Conservation (phyloP, 805 yeast genomes). For the Vanderwaltozyma verrucispora region DNA sequence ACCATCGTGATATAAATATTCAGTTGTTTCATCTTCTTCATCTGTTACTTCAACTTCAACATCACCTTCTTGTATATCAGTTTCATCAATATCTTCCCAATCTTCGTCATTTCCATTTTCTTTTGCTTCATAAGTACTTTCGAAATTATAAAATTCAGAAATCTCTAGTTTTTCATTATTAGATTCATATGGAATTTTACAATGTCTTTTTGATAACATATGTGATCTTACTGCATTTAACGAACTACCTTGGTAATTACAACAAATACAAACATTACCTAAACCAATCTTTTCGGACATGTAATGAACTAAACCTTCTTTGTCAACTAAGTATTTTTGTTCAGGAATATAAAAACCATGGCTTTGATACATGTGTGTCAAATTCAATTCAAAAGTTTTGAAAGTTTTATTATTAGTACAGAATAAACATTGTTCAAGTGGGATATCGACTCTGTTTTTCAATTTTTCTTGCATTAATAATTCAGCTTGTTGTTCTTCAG, state of each 20-base stretch:
- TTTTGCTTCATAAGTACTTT: constrained; percentile 44
- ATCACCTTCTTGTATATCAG: constrained; percentile 12
- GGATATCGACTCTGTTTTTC: constrained; percentile 35
- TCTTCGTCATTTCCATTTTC: constrained; percentile 6
- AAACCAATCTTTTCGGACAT: constrained; percentile 84
- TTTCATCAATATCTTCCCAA: constrained; percentile 30
- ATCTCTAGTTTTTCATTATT: constrained; percentile 80
- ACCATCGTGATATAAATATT: constrained; percentile 46
- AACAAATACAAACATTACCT: constrained; percentile 81
- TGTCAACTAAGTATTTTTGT: constrained; percentile 54
- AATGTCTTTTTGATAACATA: constrained; percentile 79
- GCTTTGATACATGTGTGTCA: constrained; percentile 62
- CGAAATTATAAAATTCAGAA: constrained; percentile 85
- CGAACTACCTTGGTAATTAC: constrained; percentile 76
- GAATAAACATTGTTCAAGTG: constrained; percentile 43
- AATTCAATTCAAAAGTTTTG: constrained; percentile 34
- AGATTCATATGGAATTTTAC: constrained; percentile 78
- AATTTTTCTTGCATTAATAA: constrained; percentile 31
- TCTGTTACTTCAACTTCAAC: constrained; percentile 23
- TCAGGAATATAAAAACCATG: constrained; percentile 93
- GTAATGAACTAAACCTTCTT: constrained; percentile 63
- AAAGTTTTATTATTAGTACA: constrained; percentile 41
- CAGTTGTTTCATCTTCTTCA: constrained; percentile 30
- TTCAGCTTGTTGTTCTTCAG: constrained; percentile 32
- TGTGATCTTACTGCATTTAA: constrained; percentile 86